A percentile compares a stretch with the other conserved stretches of the same genome.
Conservation (phyloP, 805 yeast species). For the Ogataea naganishii region DNA sequence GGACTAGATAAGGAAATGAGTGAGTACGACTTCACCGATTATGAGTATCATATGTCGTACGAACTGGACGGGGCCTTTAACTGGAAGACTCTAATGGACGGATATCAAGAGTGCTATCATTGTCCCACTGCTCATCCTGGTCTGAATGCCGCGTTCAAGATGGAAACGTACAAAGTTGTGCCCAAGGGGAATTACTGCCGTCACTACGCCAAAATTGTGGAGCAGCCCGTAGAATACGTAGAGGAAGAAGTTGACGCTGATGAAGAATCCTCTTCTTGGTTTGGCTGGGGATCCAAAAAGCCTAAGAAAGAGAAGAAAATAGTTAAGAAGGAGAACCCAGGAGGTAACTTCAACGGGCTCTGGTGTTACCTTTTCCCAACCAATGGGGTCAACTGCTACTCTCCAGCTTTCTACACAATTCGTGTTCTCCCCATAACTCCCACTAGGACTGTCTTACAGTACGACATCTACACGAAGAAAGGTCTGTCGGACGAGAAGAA, state of each 20-base stretch:
- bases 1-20: conserved; percentile 44
- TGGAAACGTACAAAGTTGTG: conserved; percentile 59
- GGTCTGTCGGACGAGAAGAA: conserved; percentile 43
- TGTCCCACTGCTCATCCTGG: conserved; percentile 66
- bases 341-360: conserved; percentile 54
- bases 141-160: conserved; percentile 43
- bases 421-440: conserved; percentile 49
- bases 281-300: conserved; percentile 37
- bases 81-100: conserved; percentile 63
- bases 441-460: conserved; percentile 46
- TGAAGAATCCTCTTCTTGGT: conserved; percentile 37
- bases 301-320: conserved; percentile 13
- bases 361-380: conserved; percentile 57
- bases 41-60: conserved; percentile 57
- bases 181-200: conserved; percentile 53
- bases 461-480: conserved; percentile 53
- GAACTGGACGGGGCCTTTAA: conserved; percentile 56
- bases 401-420: conserved; percentile 60
- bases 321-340: conserved; percentile 36
- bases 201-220: conserved; percentile 48
- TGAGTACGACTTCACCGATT: conserved; percentile 52
- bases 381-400: conserved; percentile 54
- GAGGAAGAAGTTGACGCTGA: conserved; percentile 24
- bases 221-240: conserved; percentile 21
- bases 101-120: conserved; percentile 61